Evolutionary conservation across 306 rosid species (phyloP).

Genomic region (Rosa rugosa): DNA sequence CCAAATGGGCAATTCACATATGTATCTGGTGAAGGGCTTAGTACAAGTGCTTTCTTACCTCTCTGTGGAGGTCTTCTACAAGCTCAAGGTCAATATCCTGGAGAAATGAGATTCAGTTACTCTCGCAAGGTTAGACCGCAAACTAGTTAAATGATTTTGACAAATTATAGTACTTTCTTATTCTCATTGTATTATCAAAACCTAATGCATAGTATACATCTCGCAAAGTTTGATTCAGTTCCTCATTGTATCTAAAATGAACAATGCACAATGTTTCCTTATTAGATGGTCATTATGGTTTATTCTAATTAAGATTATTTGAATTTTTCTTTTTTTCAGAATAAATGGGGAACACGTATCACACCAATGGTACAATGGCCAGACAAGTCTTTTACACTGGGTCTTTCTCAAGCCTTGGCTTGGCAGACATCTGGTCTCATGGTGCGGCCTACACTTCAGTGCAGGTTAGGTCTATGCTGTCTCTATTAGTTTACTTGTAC

Average conservation of each 20-base stretch:
- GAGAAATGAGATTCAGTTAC: conserved; percentile 97
- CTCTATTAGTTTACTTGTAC: neutral
- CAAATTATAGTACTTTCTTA: neutral
- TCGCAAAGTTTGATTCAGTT: neutral
- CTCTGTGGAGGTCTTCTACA: conserved; percentile 93
- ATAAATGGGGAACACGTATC: conserved; percentile 88
- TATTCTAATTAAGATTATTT: conserved; percentile 27
- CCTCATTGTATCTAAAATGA: neutral
- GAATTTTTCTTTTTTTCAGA: conserved; percentile 48
- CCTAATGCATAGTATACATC: neutral
- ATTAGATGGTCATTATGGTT: conserved; percentile 1
- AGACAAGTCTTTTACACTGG: conserved; percentile 85
- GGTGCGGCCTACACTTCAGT: conserved; percentile 86
- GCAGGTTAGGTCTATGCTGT: conserved; percentile 53
- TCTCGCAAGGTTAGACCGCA: conserved; percentile 79
- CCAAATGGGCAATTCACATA: conserved; percentile 95
- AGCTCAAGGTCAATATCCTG: conserved; percentile 99
- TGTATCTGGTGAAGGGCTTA: conserved; percentile 92
- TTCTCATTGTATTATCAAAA: neutral
- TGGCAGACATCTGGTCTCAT: conserved; percentile 98
- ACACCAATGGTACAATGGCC: conserved; percentile 95
- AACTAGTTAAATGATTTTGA: conserved; percentile 8
- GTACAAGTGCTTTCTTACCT: conserved; percentile 85
- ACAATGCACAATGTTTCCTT: neutral
- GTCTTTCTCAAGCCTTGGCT: conserved; percentile 88